Base-by-base conservation (phyloP, 306 rosid species). In the Corylus americana region DNA sequence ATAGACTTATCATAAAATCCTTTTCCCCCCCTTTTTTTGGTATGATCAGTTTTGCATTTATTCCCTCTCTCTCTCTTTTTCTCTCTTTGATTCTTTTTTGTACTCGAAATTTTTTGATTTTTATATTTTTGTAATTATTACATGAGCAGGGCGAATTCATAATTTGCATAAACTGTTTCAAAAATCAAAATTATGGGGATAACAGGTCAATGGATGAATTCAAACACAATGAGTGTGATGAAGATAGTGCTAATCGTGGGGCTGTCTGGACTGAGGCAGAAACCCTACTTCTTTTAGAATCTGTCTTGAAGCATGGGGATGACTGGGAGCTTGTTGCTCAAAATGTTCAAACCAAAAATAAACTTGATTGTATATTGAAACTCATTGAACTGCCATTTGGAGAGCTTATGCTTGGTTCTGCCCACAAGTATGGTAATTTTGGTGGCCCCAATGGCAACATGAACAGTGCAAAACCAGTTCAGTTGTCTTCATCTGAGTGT, bases 301-400 rank as follows among this genome's bases (percentile, higher is more conserved):
- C 98, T 81, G 96, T 93, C 77, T 74, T 85, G 90, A 95, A 91
- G 88, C 88, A 95, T 75, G 99, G 99, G 78, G 98, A 95, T 85
- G 92, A 90, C 80, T 95, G 99, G 99, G 99, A 91, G 9, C 92
- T 91, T 71, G 96, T 95, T 79, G 93, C 91, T 80, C 92, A 88
- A 70, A 89, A 82, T 81, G 89, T 93, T 79, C 87, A 88, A 71
- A 91, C 96, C 79, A 95, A 89, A 86, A 88, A 85, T 59, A 93
- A 93, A 73, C 86, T 85, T 71, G 99, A 93, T 51, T 95, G 99
- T 73, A 90, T 95, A 67, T 82, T 89, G 35, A 93, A 90, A 83
- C 92, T 95, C 55, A 88, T 93, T 73, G 97, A 95, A 86, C 79
- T 95, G 55, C 99, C 99, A 29, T 88, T 93, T 80, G 99, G 99